Percentiles rank a stretch among this genome's conserved stretches.
Evolutionary conservation across 768 basidiomycete genomes (phyloP).

Genomic region (Scleroderma bovista): DNA sequence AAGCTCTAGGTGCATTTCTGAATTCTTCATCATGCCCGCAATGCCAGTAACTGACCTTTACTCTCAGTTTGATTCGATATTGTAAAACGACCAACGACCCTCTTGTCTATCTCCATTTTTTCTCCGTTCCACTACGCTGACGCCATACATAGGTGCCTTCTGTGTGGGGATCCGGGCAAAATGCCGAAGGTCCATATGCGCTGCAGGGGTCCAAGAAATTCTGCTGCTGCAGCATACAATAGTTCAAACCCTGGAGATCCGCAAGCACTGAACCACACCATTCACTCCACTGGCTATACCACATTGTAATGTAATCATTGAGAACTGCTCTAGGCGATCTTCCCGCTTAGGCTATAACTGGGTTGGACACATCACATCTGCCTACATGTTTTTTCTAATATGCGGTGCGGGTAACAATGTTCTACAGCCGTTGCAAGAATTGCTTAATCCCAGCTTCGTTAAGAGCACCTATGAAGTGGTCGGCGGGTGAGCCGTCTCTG

Average conservation of each 20-base stretch:
- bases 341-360: too few species aligned
- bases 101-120: conserved; percentile 39
- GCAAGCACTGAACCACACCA: not conserved
- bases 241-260: conserved; percentile 6
- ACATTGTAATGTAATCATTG: too few species aligned
- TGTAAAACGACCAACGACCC: conserved; percentile 72
- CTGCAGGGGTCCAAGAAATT: conserved; percentile 49
- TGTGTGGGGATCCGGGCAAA: conserved; percentile 94
- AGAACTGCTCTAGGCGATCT: too few species aligned
- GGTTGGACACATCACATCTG: too few species aligned
- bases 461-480: conserved; percentile 59
- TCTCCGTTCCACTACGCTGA: not conserved
- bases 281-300: conserved; percentile 1
- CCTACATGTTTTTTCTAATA: too few species aligned
- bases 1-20: conserved; percentile 48
- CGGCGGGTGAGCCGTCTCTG: conserved; percentile 52
- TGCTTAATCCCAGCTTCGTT: conserved; percentile 37
- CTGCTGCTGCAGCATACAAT: conserved; percentile 61
- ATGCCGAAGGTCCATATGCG: conserved; percentile 89
- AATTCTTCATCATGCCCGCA: not conserved
- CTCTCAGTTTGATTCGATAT: conserved; percentile 59
- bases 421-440: conserved; percentile 40
- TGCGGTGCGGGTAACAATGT: not conserved
- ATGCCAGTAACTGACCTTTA: conserved; percentile 1
- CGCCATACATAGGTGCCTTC: conserved; percentile 66